Evolutionary conservation across 345 rosid species (phyloP), one percentile per base, ranked within the genome.

Genomic region (Moricandia moricandioides): DNA sequence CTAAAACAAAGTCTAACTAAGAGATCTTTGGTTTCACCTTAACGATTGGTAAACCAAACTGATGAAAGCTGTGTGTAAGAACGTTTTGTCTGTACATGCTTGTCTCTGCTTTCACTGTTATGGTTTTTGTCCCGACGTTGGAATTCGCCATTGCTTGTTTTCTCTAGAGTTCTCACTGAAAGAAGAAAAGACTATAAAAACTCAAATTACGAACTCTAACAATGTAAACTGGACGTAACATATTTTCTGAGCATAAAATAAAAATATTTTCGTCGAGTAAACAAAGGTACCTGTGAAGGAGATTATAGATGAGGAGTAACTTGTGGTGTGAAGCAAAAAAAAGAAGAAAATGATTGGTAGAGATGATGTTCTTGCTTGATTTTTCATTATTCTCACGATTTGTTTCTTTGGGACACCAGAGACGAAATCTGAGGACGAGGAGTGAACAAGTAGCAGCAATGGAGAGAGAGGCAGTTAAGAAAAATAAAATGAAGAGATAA

Each of bases 71-170:
- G 35, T 67, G 74, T 21, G 74, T 84, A 66, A 63, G 62, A 83
- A 83, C 33, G 70, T 82, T 82, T 49, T 81, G 86, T 62, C 87
- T 85, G 8, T 78, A 76, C 76, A 70, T 69, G 77, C 63, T 78
- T 62, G 82, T 65, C 37, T 88, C 79, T 59, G 83, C 86, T 77
- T 78, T 86, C 62, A 86, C 90, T 2, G 89, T 55, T 70, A 86
- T 85, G 16, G 37, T 63, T 82, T 80, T 82, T 21, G 37, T 33
- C 37, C 37, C 37, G 1, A 33, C 37, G 7, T 33, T 4, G 7
- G 37, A 33, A 33, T 33, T 33, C 37, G 7, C 37, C 37, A 33
- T 7, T 33, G 7, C 37, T 6, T 1, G 37, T 33, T 33, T 33
- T 33, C 8, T 7, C 37, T 33, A 5, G 54, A 47, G 17, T 14